Evolutionary conservation across 2,329 filamentous ascomycete genomes (phyloP).

Genomic region (Hirsutella thompsonii): DNA sequence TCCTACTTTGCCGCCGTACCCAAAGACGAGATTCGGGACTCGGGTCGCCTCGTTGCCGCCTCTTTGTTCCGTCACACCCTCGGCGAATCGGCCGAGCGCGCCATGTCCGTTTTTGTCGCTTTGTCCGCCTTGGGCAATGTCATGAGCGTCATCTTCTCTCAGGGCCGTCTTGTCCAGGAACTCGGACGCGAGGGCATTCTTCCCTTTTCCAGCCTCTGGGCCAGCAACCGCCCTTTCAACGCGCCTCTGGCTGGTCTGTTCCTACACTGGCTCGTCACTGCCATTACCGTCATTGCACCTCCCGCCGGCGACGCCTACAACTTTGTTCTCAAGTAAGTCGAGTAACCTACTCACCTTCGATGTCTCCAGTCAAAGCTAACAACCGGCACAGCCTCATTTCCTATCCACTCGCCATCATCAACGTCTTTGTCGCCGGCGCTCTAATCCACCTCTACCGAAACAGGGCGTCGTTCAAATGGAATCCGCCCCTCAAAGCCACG

Average conservation of each 20-base stretch:
- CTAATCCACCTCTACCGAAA: slow-evolving; percentile 40
- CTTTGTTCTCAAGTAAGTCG: slow-evolving; percentile 42
- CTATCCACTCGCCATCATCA: slow-evolving; percentile 48
- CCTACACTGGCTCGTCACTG: slow-evolving; percentile 50
- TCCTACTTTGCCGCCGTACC: slow-evolving; percentile 51
- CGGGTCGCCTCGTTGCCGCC: slow-evolving; percentile 38
- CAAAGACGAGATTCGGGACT: slow-evolving; percentile 36
- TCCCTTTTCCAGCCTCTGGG: slow-evolving; percentile 49
- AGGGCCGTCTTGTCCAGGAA: slow-evolving; percentile 53
- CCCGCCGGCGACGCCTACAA: slow-evolving; percentile 56
- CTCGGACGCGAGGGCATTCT: slow-evolving; percentile 54
- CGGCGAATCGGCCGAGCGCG: slow-evolving; percentile 39
- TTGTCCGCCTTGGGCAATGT: slow-evolving; percentile 57
- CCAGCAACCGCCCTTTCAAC: slow-evolving; percentile 51
- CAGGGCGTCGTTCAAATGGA: slow-evolving; percentile 34
- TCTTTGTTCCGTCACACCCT: slow-evolving; percentile 44
- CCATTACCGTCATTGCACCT: slow-evolving; percentile 53
- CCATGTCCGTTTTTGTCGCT: slow-evolving; percentile 52
- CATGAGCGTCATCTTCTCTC: slow-evolving; percentile 54
- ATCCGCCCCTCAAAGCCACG: slow-evolving; percentile 40
- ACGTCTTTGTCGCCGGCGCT: slow-evolving; percentile 38
- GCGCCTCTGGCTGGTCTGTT: slow-evolving; percentile 48
- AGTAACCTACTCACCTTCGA: background rate
- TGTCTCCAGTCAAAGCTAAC: background rate
- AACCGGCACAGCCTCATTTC: slow-evolving; percentile 38